Conservation (phyloP, 2,329 filamentous ascomycete genomes). For the Fusarium odoratissimum region DNA sequence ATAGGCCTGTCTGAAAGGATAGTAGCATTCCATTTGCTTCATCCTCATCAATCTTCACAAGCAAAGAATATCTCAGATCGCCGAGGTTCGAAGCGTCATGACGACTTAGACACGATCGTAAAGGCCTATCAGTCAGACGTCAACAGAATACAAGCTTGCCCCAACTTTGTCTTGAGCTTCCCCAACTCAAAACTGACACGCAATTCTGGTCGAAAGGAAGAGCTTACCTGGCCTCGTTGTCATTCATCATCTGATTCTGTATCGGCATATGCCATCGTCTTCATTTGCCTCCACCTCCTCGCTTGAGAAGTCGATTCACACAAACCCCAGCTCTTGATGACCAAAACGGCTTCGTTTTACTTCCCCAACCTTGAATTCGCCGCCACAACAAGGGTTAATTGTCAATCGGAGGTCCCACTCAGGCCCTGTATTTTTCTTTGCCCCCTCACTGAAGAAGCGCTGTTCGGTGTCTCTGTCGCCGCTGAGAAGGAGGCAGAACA, state of each 20-base stretch:
- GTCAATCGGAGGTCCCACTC: slow-evolving; percentile 14
- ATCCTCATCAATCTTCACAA: slow-evolving; percentile 41
- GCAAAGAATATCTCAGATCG: slow-evolving; percentile 14
- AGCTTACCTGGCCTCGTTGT: not conserved
- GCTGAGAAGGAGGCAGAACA: slow-evolving; percentile 6
- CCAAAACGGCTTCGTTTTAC: slow-evolving; percentile 13
- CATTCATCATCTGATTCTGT: slow-evolving; percentile 10
- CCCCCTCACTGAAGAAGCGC: slow-evolving; percentile 12
- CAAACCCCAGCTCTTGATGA: slow-evolving; percentile 19
- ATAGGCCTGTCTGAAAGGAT: not conserved
- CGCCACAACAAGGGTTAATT: slow-evolving; percentile 27
- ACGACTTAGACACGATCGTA: not conserved
- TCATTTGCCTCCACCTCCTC: slow-evolving; percentile 17
- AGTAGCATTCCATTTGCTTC: not conserved
- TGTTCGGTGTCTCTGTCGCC: slow-evolving; percentile 18
- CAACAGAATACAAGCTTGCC: slow-evolving; percentile 35
- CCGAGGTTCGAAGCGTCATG: slow-evolving; percentile 18
- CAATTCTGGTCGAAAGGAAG: not conserved
- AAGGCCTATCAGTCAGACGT: slow-evolving; percentile 22
- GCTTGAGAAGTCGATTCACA: slow-evolving; percentile 12
- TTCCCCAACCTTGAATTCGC: slow-evolving; percentile 32
- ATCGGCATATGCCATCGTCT: not conserved
- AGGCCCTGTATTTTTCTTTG: slow-evolving; percentile 15
- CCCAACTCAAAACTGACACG: slow-evolving; percentile 16
- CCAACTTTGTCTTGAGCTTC: slow-evolving; percentile 24